Base-by-base conservation (phyloP, 192 early-diverging fungal species). In the Coemansia pectinata region DNA sequence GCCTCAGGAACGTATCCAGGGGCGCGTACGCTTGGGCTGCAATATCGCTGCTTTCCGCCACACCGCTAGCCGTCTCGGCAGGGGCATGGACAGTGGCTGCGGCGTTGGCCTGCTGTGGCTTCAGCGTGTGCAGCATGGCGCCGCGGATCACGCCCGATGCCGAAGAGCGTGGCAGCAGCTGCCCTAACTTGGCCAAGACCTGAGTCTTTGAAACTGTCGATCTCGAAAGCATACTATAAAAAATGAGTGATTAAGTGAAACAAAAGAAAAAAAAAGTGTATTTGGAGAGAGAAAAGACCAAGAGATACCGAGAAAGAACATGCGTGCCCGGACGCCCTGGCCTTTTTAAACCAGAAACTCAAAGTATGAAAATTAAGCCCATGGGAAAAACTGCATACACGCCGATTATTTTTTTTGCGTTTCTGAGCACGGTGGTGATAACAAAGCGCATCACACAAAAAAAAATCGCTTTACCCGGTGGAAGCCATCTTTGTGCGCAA, bases 1-100 rank as follows among this genome's bases (percentile, higher is more conserved):
- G 90, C 67, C 88, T 87, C 63, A 86, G 81, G 76, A 95, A 95
- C 53, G 88, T 91, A 65, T 94, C 92, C 21, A 85, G 74, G 5
- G 83, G 83, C 39, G 83, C 83, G 40, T 77, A 62, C 2, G 81
- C 76, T 52, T 72, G 69, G 14, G 71, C 78, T 1, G 73, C 72
- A n/a, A 29, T 29, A 29, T 53, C 55, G 55, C 31, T 58, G n/a
- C 36, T 41, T 25, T 64, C 31, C 2, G 67, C n/a, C 31, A 53
- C 47, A 2, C 44, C 59, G 17, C 63, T 59, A 4, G 40, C 31
- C 17, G 7, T 53, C 44, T 23, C 63, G 47, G 53, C 38, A 10
- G 53, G 60, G 29, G 67, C 45, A 7, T 36, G 34, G 34, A 36
- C 34, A 0, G 70, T 19, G 33, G 68, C 48, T 42, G 61, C 57